phyloP scores from a whole-genome alignment of 2,329 filamentous ascomycete species.

The Gremmenia infestans region DNA sequence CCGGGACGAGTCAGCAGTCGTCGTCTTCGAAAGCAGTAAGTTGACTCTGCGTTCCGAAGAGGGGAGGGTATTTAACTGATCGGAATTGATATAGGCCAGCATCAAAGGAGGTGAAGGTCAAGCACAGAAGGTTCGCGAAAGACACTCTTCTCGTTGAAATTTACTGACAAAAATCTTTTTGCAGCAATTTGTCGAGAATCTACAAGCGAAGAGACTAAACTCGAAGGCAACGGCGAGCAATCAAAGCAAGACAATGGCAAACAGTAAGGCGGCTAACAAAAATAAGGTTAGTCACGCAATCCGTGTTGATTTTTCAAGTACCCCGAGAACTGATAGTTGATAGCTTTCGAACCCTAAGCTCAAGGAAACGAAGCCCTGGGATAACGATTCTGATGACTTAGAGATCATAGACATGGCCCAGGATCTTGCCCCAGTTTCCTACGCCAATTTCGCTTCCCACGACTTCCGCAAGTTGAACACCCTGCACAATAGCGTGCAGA shows the following conservation, averaged over 20 bases:
- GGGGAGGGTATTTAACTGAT: too few species aligned
- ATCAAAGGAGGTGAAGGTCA: background rate
- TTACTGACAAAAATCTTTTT: background rate
- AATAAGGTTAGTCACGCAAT: background rate
- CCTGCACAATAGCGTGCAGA: slow-evolving; percentile 28
- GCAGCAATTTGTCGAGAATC: background rate
- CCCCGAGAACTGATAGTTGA: background rate
- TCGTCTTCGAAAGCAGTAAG: background rate
- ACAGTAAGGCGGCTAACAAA: background rate
- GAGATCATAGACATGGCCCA: slow-evolving; percentile 29
- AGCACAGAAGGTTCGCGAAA: background rate
- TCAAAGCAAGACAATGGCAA: background rate
- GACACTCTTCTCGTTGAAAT: background rate
- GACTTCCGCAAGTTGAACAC: slow-evolving; percentile 28
- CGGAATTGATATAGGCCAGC: background rate
- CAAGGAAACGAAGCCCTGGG: slow-evolving; percentile 1
- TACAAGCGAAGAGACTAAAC: background rate
- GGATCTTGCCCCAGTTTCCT: slow-evolving; percentile 10
- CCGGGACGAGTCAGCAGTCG: background rate
- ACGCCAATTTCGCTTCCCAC: slow-evolving; percentile 20
- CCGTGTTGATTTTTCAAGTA: background rate
- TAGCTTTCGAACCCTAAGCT: slow-evolving; percentile 11
- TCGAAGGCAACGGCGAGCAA: background rate
- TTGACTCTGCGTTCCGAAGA: background rate
- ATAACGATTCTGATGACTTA: slow-evolving; percentile 12